A percentile compares a stretch with the other conserved stretches of the same genome.
Evolutionary conservation across 495 filamentous ascomycete species (phyloP).

Genomic region (Lineolata rhizophorae): DNA sequence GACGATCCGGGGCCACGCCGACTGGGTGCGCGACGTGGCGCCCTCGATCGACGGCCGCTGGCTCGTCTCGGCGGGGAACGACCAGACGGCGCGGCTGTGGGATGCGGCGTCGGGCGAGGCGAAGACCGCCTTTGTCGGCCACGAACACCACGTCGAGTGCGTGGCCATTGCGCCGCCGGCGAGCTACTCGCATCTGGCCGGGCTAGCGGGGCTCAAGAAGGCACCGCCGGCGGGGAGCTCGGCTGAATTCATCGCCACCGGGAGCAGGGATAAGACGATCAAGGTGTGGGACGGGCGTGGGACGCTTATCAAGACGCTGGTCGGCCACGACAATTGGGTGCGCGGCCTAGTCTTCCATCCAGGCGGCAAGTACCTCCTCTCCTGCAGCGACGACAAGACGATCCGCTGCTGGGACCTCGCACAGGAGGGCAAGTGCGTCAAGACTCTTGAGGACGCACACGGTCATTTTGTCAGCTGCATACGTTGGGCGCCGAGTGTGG

Average conservation of each 20-base stretch:
- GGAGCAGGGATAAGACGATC: constrained; percentile 77
- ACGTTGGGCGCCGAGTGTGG: constrained; percentile 69
- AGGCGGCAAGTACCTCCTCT: constrained; percentile 78
- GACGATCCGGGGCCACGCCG: constrained; percentile 58
- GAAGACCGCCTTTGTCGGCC: constrained; percentile 64
- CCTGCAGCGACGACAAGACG: constrained; percentile 75
- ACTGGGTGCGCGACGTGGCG: constrained; percentile 74
- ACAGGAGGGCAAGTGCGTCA: constrained; percentile 80
- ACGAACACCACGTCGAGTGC: constrained; percentile 81
- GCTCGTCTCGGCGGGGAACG: constrained; percentile 62
- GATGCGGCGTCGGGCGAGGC: constrained; percentile 52
- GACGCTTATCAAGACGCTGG: constrained; percentile 64
- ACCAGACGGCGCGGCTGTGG: constrained; percentile 69
- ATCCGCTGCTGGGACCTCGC: constrained; percentile 85
- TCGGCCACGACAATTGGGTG: constrained; percentile 95
- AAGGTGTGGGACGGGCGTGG: constrained; percentile 77
- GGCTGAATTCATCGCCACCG: constrained; percentile 82
- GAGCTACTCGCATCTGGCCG: constrained; percentile 52
- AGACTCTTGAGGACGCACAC: constrained; percentile 58
- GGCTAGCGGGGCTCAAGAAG: constrained; percentile 69
- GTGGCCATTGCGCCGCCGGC: constrained; percentile 70
- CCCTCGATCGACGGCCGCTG: constrained; percentile 69
- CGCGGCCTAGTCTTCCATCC: constrained; percentile 76
- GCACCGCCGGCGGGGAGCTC: constrained; percentile 47
- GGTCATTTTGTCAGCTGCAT: constrained; percentile 75